Evolutionary conservation across 78 protist species (phyloP), one percentile per base, ranked within the genome.

Genomic region (Emiliania huxleyi): DNA sequence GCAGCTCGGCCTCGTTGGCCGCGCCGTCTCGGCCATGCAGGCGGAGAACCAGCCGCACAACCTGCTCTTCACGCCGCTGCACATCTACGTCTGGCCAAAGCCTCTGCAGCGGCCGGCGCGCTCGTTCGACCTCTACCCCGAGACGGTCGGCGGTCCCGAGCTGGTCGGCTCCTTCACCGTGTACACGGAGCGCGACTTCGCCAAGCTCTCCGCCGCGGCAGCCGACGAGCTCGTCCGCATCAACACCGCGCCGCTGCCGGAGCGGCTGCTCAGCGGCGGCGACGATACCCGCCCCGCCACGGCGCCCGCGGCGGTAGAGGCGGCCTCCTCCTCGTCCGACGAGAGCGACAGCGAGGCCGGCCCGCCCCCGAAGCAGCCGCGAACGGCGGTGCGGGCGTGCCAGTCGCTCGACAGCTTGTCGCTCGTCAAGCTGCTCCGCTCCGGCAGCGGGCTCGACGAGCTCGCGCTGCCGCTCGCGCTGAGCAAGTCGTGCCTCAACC

Each of bases 101-200:
- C 79, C 79, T 2, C 40, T 69, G 25, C 29, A 33, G 79, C 79
- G 79, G 42, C 79, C 79, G 2, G 79, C 1, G 42, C 35, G 79
- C 40, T n/a, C 42, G 38, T 5, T 6, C 35, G 40, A 69, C 18
- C 79, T 69, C 40, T 69, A 69, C 79, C 79, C 79, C 21, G 79
- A 69, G 40, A 69, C 79, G 18, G 79, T 69, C 18, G 79, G 79
- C 40, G 79, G 79, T 4, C 79, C 79, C 79, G 79, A 69, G 79
- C 79, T 69, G 29, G n/a, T 69, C 19, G 79, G 79, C 79, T 69
- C 79, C 40, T 69, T 69, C 79, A 69, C 79, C 79, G 79, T 69
- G 11, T 69, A 69, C 79, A 12, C 5, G 33, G 29, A 22, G 18
- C 29, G 21, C 5, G 69, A 22, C 8, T 55, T 21, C 69, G 69